Percentiles rank a stretch among this genome's conserved stretches.
Evolutionary conservation across 257 asterid genomes (phyloP).

Genomic region (Gentiana macrophylla): DNA sequence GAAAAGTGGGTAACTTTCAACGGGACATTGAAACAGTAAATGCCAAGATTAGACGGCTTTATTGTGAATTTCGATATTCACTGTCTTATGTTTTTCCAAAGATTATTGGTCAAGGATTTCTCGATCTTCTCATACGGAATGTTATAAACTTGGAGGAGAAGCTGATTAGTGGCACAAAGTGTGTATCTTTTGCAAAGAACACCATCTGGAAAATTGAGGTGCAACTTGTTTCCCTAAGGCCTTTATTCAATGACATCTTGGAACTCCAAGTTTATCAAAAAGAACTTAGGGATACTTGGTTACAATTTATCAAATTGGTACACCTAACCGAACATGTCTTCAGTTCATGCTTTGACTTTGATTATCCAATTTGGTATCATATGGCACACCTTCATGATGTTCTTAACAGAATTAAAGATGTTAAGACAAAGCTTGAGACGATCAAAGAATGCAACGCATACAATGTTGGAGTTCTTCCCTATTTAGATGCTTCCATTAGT

Average conservation of each 20-base stretch:
- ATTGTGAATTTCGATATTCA: background rate
- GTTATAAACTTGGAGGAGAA: background rate
- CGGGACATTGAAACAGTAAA: background rate
- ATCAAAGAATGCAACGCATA: background rate
- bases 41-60: background rate
- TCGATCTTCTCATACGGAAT: background rate
- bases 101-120: background rate
- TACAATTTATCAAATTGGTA: background rate
- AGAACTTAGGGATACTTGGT: background rate
- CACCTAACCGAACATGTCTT: slow-evolving; percentile 4
- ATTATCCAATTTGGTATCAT: background rate
- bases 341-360: background rate
- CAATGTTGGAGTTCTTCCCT: background rate
- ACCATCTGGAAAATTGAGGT: background rate
- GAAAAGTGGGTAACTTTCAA: background rate
- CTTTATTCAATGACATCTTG: background rate
- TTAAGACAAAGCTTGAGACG: background rate
- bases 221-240: background rate
- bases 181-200: background rate
- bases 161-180: background rate
- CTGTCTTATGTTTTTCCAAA: background rate
- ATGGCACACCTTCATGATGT: background rate
- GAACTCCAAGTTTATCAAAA: background rate
- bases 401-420: background rate
- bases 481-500: background rate